phyloP scores from a whole-genome alignment of 495 filamentous ascomycete species.

The Cercophora sp. region DNA sequence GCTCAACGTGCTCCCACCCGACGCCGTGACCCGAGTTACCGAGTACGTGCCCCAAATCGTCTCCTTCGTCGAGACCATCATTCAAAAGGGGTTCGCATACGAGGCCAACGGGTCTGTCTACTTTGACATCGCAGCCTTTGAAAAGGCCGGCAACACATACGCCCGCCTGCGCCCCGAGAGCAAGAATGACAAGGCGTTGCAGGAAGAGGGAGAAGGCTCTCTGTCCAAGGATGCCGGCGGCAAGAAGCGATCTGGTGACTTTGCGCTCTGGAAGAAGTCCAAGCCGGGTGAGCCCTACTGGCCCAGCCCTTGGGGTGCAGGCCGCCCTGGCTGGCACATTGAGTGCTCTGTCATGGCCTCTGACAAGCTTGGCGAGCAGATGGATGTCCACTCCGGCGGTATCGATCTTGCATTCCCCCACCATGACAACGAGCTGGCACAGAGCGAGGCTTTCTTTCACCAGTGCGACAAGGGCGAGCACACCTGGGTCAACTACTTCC shows the following conservation, averaged over 20 bases:
- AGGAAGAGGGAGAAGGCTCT: conserved; percentile 87
- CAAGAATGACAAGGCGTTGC: conserved; percentile 72
- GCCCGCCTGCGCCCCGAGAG: conserved; percentile 85
- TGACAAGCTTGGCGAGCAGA: conserved; percentile 69
- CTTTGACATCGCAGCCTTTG: conserved; percentile 87
- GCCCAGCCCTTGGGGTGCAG: conserved; percentile 80
- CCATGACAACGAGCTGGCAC: conserved; percentile 94
- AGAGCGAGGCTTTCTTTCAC: conserved; percentile 83
- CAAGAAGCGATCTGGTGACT: conserved; percentile 74
- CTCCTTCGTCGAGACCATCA: conserved; percentile 62
- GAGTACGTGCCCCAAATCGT: conserved; percentile 84
- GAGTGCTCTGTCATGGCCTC: conserved; percentile 98
- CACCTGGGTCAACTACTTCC: conserved; percentile 93
- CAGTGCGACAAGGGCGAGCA: conserved; percentile 48
- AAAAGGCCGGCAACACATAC: conserved; percentile 76
- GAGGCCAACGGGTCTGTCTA: conserved; percentile 85
- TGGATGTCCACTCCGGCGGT: conserved; percentile 93
- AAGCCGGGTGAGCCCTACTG: conserved; percentile 92
- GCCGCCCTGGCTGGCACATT: conserved; percentile 94
- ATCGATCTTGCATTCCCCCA: conserved; percentile 93
- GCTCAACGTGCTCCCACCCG: conserved; percentile 80
- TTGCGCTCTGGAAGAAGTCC: conserved; percentile 91
- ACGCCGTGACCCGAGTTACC: conserved; percentile 79
- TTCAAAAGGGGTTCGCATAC: conserved; percentile 85
- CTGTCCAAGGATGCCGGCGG: conserved; percentile 62